These are phyloP conservation scores for Penicillium sp. DNA, from an alignment of 2,329 filamentous ascomycete genomes.

Conservation along the genomic window DNA sequence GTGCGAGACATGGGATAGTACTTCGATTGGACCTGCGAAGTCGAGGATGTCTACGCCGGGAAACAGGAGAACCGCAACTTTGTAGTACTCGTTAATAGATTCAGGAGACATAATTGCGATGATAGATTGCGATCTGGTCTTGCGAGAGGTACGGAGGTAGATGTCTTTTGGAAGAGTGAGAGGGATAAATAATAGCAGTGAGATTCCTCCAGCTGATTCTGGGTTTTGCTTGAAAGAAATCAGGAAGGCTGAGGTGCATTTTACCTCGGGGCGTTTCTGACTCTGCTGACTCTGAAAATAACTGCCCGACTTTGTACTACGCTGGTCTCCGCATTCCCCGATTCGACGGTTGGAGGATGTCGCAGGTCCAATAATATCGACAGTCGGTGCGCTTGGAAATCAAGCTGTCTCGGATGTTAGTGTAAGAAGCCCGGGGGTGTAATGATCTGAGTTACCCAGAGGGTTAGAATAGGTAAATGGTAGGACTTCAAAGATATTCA, in stretches of 20 bases:
- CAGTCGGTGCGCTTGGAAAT: slow-evolving; percentile 1
- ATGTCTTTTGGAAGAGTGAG: neutral
- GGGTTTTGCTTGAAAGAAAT: neutral
- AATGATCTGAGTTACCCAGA: neutral
- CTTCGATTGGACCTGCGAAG: slow-evolving; percentile 40
- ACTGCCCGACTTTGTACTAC: slow-evolving; percentile 15
- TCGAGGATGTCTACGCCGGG: slow-evolving; percentile 41
- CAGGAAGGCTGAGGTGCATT: neutral
- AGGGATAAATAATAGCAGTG: neutral
- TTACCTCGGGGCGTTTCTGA: slow-evolving; percentile 10
- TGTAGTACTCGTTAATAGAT: slow-evolving; percentile 24
- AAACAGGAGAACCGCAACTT: slow-evolving; percentile 41
- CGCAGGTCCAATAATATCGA: neutral
- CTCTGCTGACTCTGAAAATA: slow-evolving; percentile 5
- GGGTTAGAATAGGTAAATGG: neutral
- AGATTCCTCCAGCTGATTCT: neutral
- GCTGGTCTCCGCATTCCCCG: neutral
- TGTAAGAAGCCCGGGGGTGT: neutral
- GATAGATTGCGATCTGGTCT: neutral
- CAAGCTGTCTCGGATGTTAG: neutral
- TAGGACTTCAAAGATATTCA: neutral
- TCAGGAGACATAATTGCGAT: slow-evolving; percentile 10
- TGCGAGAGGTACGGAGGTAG: neutral
- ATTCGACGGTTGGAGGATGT: neutral
- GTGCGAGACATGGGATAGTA: slow-evolving; percentile 32